Evolutionary conservation across 176 grass and related monocot species (phyloP).

Genomic region (Saccharum officinarum): DNA sequence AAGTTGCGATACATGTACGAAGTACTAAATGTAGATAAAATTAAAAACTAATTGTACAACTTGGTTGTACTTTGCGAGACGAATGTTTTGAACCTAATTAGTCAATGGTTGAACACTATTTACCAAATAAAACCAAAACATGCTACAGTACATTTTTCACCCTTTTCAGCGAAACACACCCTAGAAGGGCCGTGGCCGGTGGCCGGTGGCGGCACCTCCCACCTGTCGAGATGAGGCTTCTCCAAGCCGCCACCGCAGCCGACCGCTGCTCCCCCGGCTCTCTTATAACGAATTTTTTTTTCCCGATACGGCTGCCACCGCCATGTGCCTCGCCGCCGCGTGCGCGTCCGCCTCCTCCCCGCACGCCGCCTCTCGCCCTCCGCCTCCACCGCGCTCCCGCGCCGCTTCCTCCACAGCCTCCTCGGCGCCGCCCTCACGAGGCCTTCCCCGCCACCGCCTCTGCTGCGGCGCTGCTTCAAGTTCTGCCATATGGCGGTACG

Average conservation of each 20-base stretch:
- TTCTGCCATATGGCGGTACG: slow-evolving; percentile 54
- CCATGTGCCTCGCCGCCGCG: slow-evolving; percentile 45
- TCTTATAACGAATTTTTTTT: background rate
- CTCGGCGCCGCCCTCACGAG: slow-evolving; percentile 1
- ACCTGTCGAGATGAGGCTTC: slow-evolving; percentile 40
- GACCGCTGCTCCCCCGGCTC: background rate
- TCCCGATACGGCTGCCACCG: background rate
- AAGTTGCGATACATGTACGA: too few relatives aligned
- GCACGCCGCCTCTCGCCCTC: slow-evolving; percentile 26
- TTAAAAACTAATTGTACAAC: too few relatives aligned
- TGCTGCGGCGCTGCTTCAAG: slow-evolving; percentile 27
- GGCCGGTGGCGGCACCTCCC: too few relatives aligned
- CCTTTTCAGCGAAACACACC: too few relatives aligned
- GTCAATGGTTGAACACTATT: too few relatives aligned
- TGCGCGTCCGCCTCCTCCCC: background rate
- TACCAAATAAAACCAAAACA: too few relatives aligned
- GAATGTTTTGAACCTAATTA: too few relatives aligned
- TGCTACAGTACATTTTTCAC: too few relatives aligned
- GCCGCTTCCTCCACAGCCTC: slow-evolving; percentile 40
- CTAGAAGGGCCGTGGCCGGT: too few relatives aligned
- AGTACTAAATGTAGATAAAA: too few relatives aligned
- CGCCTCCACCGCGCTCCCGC: slow-evolving; percentile 16
- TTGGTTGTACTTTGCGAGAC: too few relatives aligned
- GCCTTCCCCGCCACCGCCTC: background rate
- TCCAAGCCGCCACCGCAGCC: slow-evolving; percentile 27